These are phyloP conservation scores for Boletus rubroflammeus DNA, from an alignment of 768 basidiomycete species.

Conservation along the genomic window DNA sequence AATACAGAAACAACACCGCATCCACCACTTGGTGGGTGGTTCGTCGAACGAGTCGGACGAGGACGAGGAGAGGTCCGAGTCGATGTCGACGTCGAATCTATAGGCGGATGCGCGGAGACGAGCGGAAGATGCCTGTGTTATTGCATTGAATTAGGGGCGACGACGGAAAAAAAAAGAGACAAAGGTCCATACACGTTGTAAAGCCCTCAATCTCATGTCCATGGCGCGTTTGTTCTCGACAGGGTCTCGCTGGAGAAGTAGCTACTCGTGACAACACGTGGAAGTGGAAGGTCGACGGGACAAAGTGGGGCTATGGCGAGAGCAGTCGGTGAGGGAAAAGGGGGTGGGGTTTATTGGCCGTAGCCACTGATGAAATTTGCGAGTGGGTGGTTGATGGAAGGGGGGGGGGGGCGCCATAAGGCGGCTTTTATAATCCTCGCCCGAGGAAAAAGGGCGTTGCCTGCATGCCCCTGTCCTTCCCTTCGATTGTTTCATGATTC, in stretches of 20 bases:
- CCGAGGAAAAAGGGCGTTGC: slow-evolving; percentile 10
- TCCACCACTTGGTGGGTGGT: slow-evolving; percentile 20
- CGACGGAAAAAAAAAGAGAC: background rate
- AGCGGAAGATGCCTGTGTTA: slow-evolving; percentile 4
- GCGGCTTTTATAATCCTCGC: slow-evolving; percentile 12
- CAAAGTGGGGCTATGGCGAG: background rate
- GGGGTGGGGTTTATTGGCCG: background rate
- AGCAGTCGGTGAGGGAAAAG: background rate
- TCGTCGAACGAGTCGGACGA: slow-evolving; percentile 27
- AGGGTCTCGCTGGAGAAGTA: background rate
- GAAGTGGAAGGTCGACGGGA: background rate
- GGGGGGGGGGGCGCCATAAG: background rate
- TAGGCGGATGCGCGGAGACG: slow-evolving; percentile 13
- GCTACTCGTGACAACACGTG: slow-evolving; percentile 1
- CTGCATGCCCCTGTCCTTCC: background rate
- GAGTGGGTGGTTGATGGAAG: background rate
- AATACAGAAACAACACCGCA: slow-evolving; percentile 7
- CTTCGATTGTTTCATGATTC: background rate
- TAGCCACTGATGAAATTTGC: background rate
- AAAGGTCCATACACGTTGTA: slow-evolving; percentile 10
- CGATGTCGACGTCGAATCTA: slow-evolving; percentile 22
- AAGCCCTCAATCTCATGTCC: slow-evolving; percentile 1
- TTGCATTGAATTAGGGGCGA: background rate
- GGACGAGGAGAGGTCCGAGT: slow-evolving; percentile 23
- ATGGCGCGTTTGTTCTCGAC: slow-evolving; percentile 3